Conservation (phyloP, 495 filamentous ascomycete species). For the Neurospora sp. region DNA sequence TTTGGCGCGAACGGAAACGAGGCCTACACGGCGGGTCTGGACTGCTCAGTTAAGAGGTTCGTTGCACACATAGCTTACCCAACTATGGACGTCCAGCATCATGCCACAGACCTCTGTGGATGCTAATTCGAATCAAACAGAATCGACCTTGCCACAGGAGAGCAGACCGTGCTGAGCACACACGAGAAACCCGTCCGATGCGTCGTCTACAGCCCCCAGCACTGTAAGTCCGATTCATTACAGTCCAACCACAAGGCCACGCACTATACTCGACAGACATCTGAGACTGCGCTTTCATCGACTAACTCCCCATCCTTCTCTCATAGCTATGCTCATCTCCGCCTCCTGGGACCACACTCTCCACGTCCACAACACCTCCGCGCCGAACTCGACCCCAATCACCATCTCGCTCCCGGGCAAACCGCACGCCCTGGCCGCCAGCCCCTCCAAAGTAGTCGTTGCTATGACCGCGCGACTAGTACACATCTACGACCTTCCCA, state of each 20-base stretch:
- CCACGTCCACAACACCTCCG: conserved; percentile 60
- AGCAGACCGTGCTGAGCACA: conserved; percentile 64
- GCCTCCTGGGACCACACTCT: conserved; percentile 89
- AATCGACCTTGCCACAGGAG: conserved; percentile 60
- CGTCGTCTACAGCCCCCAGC: conserved; percentile 68
- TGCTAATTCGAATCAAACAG: conserved; percentile 28
- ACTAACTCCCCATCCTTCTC: conserved; percentile 1
- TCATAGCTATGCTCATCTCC: conserved; percentile 59
- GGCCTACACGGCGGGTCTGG: conserved; percentile 76
- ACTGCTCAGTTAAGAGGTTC: conserved; percentile 72
- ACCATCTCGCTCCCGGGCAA: conserved; percentile 66
- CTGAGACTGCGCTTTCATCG: not conserved
- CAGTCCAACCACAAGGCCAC: not conserved
- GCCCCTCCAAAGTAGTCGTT: conserved; percentile 76
- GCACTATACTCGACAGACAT: not conserved
- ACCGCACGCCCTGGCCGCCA: conserved; percentile 76
- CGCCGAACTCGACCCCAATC: conserved; percentile 34
- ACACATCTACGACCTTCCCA: conserved; percentile 82
- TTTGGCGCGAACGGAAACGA: conserved; percentile 73
- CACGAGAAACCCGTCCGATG: conserved; percentile 71
- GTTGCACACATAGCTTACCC: not conserved
- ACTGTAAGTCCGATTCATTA: conserved; percentile 39
- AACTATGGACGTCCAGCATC: not conserved
- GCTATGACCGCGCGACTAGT: conserved; percentile 89
- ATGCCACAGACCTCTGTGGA: not conserved